These are phyloP conservation scores for Candida odintsovae DNA, from an alignment of 805 yeast genomes.

Conservation along the genomic window DNA sequence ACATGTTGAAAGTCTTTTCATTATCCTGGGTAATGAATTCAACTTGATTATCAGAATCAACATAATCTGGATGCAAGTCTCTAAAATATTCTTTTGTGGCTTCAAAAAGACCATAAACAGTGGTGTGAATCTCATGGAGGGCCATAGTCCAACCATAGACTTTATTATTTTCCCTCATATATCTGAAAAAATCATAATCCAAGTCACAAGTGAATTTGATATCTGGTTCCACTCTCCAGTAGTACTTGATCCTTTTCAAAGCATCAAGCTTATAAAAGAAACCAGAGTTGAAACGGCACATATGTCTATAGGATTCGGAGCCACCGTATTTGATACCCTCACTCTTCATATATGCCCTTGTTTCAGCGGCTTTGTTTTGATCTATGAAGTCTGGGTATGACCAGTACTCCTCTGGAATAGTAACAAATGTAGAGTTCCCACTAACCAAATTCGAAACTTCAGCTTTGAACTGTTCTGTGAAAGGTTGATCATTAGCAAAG, in stretches of 20 bases:
- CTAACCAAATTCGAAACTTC: slow-evolving; percentile 43
- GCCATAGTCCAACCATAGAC: slow-evolving; percentile 64
- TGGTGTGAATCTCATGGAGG: slow-evolving; percentile 53
- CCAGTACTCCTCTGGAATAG: slow-evolving; percentile 59
- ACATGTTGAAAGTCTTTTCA: slow-evolving; percentile 68
- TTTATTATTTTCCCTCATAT: slow-evolving; percentile 48
- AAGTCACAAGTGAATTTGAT: slow-evolving; percentile 56
- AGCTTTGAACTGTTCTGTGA: slow-evolving; percentile 45
- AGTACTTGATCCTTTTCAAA: slow-evolving; percentile 55
- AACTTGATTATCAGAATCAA: slow-evolving; percentile 58
- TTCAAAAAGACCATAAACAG: slow-evolving; percentile 63
- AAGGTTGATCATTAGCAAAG: slow-evolving; percentile 63
- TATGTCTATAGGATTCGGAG: slow-evolving; percentile 59
- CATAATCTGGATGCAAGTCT: slow-evolving; percentile 44
- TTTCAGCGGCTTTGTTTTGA: slow-evolving; percentile 36
- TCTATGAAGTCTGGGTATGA: slow-evolving; percentile 59
- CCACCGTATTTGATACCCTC: slow-evolving; percentile 50
- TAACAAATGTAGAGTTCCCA: slow-evolving; percentile 56
- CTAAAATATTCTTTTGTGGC: slow-evolving; percentile 44
- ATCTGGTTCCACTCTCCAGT: slow-evolving; percentile 77
- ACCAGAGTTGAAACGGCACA: slow-evolving; percentile 45
- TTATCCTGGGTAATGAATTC: slow-evolving; percentile 68
- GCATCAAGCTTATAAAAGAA: slow-evolving; percentile 60
- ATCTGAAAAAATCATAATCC: slow-evolving; percentile 55
- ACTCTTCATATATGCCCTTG: slow-evolving; percentile 37